A percentile compares a stretch with the other conserved stretches of the same genome.
Evolutionary conservation across 1,284 basidiomycete species (phyloP).

Genomic region (Pterula multifida): DNA sequence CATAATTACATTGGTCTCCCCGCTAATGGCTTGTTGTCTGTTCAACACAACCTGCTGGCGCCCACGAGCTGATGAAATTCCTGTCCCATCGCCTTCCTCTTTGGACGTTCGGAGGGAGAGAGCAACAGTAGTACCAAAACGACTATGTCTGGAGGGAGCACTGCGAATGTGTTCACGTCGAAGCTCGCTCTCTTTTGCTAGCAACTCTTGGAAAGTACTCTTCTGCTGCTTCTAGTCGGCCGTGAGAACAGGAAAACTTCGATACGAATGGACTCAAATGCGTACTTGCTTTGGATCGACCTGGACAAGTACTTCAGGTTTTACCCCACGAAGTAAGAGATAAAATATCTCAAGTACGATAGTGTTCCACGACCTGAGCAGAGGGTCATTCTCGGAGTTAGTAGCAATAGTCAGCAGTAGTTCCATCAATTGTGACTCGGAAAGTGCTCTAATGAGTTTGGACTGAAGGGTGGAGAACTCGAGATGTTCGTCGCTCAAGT

Average conservation of each 20-base stretch:
- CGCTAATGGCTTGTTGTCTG: conserved; percentile 69
- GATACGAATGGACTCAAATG: conserved; percentile 7
- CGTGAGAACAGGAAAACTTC: conserved; percentile 4
- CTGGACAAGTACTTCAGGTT: conserved; percentile 43
- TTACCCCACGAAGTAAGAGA: conserved; percentile 71
- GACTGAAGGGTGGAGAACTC: conserved; percentile 71
- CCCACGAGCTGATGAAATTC: not conserved
- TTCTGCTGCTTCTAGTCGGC: conserved; percentile 33
- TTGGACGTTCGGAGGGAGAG: conserved; percentile 57
- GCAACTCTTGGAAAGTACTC: conserved; percentile 54
- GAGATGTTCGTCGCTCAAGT: conserved; percentile 61
- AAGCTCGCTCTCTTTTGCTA: conserved; percentile 58
- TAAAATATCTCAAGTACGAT: conserved; percentile 85
- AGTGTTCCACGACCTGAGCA: conserved; percentile 78
- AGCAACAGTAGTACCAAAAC: conserved; percentile 87
- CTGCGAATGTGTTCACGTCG: conserved; percentile 46
- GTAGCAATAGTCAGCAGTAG: conserved; percentile 77
- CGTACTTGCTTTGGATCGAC: conserved; percentile 61
- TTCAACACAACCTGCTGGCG: conserved; percentile 49
- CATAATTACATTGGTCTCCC: conserved; percentile 65
- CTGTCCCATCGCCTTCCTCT: conserved; percentile 14
- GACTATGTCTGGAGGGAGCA: conserved; percentile 75
- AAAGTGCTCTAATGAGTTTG: conserved; percentile 59
- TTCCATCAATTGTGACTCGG: conserved; percentile 64
- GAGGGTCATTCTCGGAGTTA: conserved; percentile 54